These are phyloP conservation scores for Millerozyma acaciae DNA, from an alignment of 805 yeast genomes.

Conservation along the genomic window DNA sequence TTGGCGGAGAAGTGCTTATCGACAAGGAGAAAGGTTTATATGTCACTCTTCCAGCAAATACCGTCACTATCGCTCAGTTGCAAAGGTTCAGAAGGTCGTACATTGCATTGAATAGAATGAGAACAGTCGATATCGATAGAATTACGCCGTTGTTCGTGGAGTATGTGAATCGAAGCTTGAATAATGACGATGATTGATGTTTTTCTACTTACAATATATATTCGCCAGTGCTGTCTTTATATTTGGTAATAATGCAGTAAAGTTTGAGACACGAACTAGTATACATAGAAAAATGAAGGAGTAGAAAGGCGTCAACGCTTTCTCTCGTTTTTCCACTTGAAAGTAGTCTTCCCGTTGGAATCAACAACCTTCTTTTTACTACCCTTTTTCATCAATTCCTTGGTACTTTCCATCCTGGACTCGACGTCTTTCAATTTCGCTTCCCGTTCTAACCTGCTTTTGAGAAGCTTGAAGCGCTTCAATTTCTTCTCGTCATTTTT, in stretches of 20 bases:
- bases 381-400: conserved; percentile 89
- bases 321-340: conserved; percentile 82
- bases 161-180: conserved; percentile 63
- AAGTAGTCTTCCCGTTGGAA: conserved; percentile 62
- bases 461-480: conserved; percentile 55
- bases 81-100: conserved; percentile 83
- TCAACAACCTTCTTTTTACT: conserved; percentile 71
- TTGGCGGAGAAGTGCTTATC: conserved; percentile 50
- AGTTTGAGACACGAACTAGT: not conserved
- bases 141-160: conserved; percentile 74
- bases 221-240: not conserved
- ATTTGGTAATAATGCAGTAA: conserved; percentile 2
- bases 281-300: not conserved
- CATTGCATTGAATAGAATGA: conserved; percentile 73
- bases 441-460: conserved; percentile 67
- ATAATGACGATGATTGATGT: conserved; percentile 28
- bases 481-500: conserved; percentile 51
- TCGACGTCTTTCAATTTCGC: conserved; percentile 65
- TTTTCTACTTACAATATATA: not conserved
- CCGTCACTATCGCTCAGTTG: conserved; percentile 68
- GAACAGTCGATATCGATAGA: conserved; percentile 66
- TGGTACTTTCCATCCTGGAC: conserved; percentile 68
- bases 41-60: conserved; percentile 60
- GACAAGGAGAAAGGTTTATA: conserved; percentile 39
- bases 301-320: conserved; percentile 37